phyloP scores from a whole-genome alignment of 2,329 filamentous ascomycete genomes.

The Xylariaceae sp. region DNA sequence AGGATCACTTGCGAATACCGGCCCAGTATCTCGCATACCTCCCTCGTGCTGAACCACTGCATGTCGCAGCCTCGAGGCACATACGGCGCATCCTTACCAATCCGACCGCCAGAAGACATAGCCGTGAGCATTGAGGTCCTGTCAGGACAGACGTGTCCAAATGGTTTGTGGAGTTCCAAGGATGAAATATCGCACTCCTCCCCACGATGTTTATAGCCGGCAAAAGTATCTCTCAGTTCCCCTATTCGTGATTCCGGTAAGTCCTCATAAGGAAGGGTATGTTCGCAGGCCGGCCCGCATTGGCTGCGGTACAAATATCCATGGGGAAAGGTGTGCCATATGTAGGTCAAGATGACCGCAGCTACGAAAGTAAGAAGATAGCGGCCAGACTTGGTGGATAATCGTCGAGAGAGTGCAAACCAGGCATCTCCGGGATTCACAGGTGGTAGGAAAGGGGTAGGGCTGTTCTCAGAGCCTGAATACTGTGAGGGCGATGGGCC shows the following conservation, averaged over 20 bases:
- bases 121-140: slow-evolving; percentile 43
- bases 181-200: slow-evolving; percentile 47
- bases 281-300: not conserved
- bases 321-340: slow-evolving; percentile 1
- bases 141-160: slow-evolving; percentile 38
- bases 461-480: not conserved
- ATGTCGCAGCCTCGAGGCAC: slow-evolving; percentile 50
- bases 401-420: slow-evolving; percentile 1
- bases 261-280: not conserved
- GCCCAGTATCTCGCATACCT: slow-evolving; percentile 48
- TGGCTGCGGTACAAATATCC: not conserved
- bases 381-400: slow-evolving; percentile 1
- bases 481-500: slow-evolving; percentile 1
- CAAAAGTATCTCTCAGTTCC: slow-evolving; percentile 41
- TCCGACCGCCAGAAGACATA: slow-evolving; percentile 47
- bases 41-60: slow-evolving; percentile 49
- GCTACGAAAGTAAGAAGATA: slow-evolving; percentile 2
- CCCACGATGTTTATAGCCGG: slow-evolving; percentile 45
- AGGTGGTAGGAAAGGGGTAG: not conserved
- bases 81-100: slow-evolving; percentile 49
- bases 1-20: slow-evolving; percentile 50
- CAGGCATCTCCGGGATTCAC: not conserved
- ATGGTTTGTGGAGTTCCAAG: slow-evolving; percentile 44
- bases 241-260: slow-evolving; percentile 6
- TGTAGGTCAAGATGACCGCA: not conserved